These are phyloP conservation scores for Raffaelea ambrosiae DNA, from an alignment of 2,329 filamentous ascomycete species.

Conservation along the genomic window DNA sequence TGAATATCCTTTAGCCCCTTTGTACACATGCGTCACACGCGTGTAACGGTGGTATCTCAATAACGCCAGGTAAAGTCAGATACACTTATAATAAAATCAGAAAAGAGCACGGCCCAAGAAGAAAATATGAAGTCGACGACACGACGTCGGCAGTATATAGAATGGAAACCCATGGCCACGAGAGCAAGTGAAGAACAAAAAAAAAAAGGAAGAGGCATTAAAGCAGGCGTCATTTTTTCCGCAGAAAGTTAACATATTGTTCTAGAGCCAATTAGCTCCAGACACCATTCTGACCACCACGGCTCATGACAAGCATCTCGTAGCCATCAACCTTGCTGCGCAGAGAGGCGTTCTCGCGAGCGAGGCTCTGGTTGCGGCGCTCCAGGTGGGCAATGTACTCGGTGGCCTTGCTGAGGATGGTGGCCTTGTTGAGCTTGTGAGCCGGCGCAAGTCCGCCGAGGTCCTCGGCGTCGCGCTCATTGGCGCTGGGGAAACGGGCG, in stretches of 20 bases:
- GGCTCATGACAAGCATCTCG: slow-evolving; percentile 22
- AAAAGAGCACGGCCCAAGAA: background rate
- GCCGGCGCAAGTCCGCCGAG: slow-evolving; percentile 28
- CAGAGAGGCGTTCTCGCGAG: slow-evolving; percentile 36
- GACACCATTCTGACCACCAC: slow-evolving; percentile 11
- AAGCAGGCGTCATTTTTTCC: background rate
- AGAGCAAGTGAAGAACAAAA: background rate
- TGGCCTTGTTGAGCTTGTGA: slow-evolving; percentile 34
- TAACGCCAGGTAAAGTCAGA: too few relatives aligned
- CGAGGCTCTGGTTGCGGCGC: slow-evolving; percentile 26
- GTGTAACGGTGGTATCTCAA: too few relatives aligned
- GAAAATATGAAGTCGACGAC: too few relatives aligned
- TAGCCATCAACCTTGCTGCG: slow-evolving; percentile 24
- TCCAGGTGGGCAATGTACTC: slow-evolving; percentile 28
- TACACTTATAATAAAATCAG: too few relatives aligned
- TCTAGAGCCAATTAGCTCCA: slow-evolving; percentile 17
- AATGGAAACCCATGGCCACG: background rate
- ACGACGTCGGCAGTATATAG: too few relatives aligned
- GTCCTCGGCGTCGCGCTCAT: slow-evolving; percentile 32
- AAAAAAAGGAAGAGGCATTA: background rate
- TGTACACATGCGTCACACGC: too few relatives aligned
- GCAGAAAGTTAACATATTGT: background rate
- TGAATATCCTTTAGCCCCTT: too few relatives aligned
- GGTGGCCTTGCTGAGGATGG: slow-evolving; percentile 30
- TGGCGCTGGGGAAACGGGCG: slow-evolving; percentile 17